Evolutionary conservation across 2,329 filamentous ascomycete species (phyloP).

Genomic region (Claviceps monticola): DNA sequence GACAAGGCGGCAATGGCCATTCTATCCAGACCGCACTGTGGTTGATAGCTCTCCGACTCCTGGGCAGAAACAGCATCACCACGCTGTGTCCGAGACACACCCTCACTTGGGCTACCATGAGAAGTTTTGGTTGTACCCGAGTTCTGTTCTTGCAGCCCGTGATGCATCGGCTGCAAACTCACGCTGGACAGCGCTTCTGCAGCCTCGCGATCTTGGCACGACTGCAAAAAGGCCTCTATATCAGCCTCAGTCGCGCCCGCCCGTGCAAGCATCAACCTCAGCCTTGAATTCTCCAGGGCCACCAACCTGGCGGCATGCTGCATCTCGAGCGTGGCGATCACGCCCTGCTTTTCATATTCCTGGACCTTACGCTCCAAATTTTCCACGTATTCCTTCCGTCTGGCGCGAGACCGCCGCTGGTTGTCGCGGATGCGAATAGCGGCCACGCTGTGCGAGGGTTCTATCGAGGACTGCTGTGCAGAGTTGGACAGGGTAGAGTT

Average conservation of each 20-base stretch:
- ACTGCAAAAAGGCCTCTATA: constrained; percentile 26
- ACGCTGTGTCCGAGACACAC: neutral
- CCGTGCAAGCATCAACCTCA: constrained; percentile 28
- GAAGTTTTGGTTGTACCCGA: neutral
- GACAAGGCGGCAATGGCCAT: neutral
- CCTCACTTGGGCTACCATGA: neutral
- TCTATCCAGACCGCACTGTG: neutral
- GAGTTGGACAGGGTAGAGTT: neutral
- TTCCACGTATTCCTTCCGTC: constrained; percentile 35
- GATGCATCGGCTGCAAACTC: constrained; percentile 6
- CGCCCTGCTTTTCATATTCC: constrained; percentile 33
- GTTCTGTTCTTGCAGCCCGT: constrained; percentile 1
- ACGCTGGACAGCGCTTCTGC: constrained; percentile 12
- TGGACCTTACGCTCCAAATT: constrained; percentile 31
- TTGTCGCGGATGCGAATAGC: constrained; percentile 33
- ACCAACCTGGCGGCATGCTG: constrained; percentile 38
- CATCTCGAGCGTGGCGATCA: constrained; percentile 37
- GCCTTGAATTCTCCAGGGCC: constrained; percentile 31
- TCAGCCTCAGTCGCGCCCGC: constrained; percentile 25
- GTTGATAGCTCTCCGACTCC: neutral
- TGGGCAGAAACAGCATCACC: neutral
- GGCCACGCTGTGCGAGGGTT: constrained; percentile 17
- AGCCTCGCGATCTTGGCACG: constrained; percentile 19
- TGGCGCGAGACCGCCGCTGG: constrained; percentile 38
- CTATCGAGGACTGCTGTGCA: constrained; percentile 5